Evolutionary conservation across 2,329 filamentous ascomycete species (phyloP).

Genomic region (Diaporthe vaccinii): DNA sequence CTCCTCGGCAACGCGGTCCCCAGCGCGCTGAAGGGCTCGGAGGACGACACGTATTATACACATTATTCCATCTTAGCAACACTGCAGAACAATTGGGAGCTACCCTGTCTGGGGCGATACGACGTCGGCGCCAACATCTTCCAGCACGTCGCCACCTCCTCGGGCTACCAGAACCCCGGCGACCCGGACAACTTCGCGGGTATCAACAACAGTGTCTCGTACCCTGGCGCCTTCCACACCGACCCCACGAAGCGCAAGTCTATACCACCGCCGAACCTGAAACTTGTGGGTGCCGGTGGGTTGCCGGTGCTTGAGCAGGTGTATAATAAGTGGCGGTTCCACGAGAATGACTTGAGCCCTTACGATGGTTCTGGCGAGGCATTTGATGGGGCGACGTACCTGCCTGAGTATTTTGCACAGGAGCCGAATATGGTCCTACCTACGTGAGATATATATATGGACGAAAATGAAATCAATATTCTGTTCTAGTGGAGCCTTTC

Average conservation of each 20-base stretch:
- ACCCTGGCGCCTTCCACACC: slow-evolving; percentile 56
- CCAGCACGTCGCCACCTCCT: slow-evolving; percentile 44
- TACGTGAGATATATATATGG: neutral
- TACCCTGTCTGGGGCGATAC: slow-evolving; percentile 58
- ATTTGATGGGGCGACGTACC: slow-evolving; percentile 55
- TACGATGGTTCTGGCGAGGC: slow-evolving; percentile 61
- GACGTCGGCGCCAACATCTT: slow-evolving; percentile 54
- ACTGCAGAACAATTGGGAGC: slow-evolving; percentile 57
- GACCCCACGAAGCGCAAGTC: slow-evolving; percentile 49
- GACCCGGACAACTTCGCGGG: slow-evolving; percentile 52
- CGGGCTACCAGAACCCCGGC: slow-evolving; percentile 47
- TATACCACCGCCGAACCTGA: slow-evolving; percentile 58
- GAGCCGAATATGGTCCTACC: slow-evolving; percentile 41
- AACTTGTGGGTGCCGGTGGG: slow-evolving; percentile 59
- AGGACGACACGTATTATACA: slow-evolving; percentile 63
- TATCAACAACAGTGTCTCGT: slow-evolving; percentile 58
- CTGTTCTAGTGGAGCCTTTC: neutral
- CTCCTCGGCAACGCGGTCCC: slow-evolving; percentile 69
- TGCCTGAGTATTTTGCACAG: slow-evolving; percentile 56
- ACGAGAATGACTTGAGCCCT: slow-evolving; percentile 51
- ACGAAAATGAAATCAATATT: neutral
- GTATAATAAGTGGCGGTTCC: slow-evolving; percentile 49
- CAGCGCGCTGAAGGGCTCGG: slow-evolving; percentile 59
- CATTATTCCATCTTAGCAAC: slow-evolving; percentile 60
- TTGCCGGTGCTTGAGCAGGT: slow-evolving; percentile 53